These are phyloP conservation scores for Aspergillus luchuensis DNA, from an alignment of 2,329 filamentous ascomycete genomes.

Conservation along the genomic window DNA sequence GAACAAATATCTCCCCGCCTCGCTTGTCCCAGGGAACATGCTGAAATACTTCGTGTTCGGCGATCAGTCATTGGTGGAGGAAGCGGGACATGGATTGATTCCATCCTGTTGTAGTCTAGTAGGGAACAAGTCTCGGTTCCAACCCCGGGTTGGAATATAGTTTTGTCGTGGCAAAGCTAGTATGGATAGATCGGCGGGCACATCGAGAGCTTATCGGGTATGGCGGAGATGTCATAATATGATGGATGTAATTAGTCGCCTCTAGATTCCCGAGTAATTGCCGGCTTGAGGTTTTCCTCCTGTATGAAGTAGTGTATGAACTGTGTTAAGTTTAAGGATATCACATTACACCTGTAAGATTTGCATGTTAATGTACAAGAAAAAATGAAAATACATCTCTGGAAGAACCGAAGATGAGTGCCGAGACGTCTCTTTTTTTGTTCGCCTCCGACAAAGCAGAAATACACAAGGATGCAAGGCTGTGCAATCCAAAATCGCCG, in stretches of 20 bases:
- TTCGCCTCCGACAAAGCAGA: conserved; percentile 15
- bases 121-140: neutral
- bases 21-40: too few relatives aligned
- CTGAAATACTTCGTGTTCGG: too few relatives aligned
- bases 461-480: conserved; percentile 28
- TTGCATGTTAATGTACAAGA: conserved; percentile 40
- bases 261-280: too few relatives aligned
- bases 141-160: too few relatives aligned
- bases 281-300: too few relatives aligned
- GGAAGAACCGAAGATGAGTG: conserved; percentile 12
- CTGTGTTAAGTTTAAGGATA: neutral
- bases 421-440: conserved; percentile 23
- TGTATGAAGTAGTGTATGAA: neutral
- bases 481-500: conserved; percentile 31
- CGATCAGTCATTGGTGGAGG: too few relatives aligned
- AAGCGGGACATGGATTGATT: neutral
- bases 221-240: neutral
- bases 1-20: too few relatives aligned
- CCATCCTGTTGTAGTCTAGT: neutral
- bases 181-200: neutral
- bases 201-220: neutral
- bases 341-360: conserved; percentile 34
- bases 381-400: conserved; percentile 19
- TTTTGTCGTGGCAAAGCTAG: neutral
- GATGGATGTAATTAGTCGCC: too few relatives aligned